Base-by-base conservation (phyloP, 2,329 filamentous ascomycete genomes). In the Nigrospora oryzae region DNA sequence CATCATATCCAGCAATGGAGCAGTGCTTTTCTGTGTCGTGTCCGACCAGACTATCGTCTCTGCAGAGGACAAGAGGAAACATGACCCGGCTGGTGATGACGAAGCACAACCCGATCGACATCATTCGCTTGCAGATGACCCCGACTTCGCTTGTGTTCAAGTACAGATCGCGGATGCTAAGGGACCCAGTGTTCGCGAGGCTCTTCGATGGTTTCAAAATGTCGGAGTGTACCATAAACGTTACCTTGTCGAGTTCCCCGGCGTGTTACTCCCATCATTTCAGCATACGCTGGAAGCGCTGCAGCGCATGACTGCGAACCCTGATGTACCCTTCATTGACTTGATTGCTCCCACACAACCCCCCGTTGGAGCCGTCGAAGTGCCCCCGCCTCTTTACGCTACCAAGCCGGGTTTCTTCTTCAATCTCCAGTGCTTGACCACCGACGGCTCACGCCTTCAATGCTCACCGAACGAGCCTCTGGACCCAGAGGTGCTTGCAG, bases 161-260 rank as follows among this genome's bases (percentile, higher is more conserved):
- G 44, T 70, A 2, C 53, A 62, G 30, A 51, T 63, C 2, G 47
- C 58, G 14, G 54, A 63, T 4, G 40, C 53, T 4, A 45, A 49
- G 0, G 32, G 16, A 1, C 36, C 49, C 7, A 55, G 60, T 19
- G 36, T 63, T 2, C 10, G 41, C 0, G 46, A 56, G n/a, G 52
- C 55, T 2, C 52, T 66, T 6, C 41, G 44, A 2, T 67, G 63
- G 62, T 64, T 53, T 49, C 53, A 49, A 13, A 43, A 46, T 10
- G 46, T 51, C 31, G 54, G 47, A 0, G 12, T 37, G 0, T 34
- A 31, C 3, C 43, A 51, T 13, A 43, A 47, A 17, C 51, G 54
- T 34, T 58, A 53, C 14, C 63, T 84, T 1, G 67, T 84, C 1
- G 81, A 84, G 49, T 83, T 84, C 45, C 81, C 79, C 0, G 75